These are phyloP conservation scores for Helicostylum pulchrum DNA, from an alignment of 192 early-diverging fungal species.

Conservation along the genomic window DNA sequence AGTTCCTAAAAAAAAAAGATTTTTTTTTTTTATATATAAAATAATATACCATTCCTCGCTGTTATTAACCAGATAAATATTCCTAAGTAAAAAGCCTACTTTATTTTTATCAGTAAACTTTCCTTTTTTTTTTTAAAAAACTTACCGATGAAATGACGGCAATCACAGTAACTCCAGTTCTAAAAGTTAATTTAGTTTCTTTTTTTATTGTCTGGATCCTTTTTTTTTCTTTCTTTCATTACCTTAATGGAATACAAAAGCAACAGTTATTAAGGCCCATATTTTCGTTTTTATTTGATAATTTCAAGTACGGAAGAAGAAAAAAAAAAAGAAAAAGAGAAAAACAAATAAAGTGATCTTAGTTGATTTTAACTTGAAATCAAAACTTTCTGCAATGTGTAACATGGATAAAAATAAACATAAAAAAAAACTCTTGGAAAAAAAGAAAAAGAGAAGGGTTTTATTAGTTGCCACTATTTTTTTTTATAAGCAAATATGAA, in stretches of 20 bases:
- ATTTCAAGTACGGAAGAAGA: no score
- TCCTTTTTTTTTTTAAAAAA: not conserved
- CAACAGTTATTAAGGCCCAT: constrained; percentile 10
- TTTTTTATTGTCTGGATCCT: not conserved
- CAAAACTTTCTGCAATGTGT: no score
- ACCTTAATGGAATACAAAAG: constrained; percentile 15
- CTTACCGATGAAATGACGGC: constrained; percentile 10
- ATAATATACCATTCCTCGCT: not conserved
- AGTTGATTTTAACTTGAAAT: no score
- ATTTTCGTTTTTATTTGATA: not conserved
- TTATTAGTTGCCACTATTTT: no score
- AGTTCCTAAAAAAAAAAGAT: no score
- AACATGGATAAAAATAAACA: no score
- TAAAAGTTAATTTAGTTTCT: not conserved
- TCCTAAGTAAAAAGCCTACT: not conserved
- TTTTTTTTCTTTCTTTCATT: not conserved
- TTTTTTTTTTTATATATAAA: not conserved
- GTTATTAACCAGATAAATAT: constrained; percentile 5
- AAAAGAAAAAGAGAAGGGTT: no score
- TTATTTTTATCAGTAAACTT: not conserved
- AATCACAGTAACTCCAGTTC: constrained; percentile 8
- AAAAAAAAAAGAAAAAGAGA: no score
- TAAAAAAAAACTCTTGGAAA: no score
- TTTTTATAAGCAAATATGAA: no score
- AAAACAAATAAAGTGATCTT: no score